phyloP scores from a whole-genome alignment of 805 yeast species.

The Hanseniaspora lachancei region DNA sequence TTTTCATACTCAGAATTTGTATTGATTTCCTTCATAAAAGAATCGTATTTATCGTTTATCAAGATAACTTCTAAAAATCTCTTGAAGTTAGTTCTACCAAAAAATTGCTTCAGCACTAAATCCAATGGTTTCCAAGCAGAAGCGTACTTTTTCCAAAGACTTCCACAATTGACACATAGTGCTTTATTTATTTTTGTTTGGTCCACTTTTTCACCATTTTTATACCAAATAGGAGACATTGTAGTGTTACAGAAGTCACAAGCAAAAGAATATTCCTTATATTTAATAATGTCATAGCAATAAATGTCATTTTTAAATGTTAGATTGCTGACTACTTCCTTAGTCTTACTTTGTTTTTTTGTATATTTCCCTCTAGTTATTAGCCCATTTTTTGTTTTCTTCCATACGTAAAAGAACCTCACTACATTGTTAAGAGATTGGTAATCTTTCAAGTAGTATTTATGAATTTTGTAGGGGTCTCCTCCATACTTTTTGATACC shows the following conservation, averaged over 20 bases:
- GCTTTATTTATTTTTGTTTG: constrained; percentile 31
- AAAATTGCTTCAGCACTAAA: constrained; percentile 42
- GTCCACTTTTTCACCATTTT: constrained; percentile 12
- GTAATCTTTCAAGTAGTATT: constrained; percentile 37
- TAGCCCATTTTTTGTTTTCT: constrained; percentile 65
- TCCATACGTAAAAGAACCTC: constrained; percentile 82
- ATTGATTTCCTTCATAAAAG: background rate
- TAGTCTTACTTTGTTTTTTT: constrained; percentile 32
- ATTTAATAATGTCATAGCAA: constrained; percentile 45
- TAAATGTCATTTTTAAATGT: constrained; percentile 32
- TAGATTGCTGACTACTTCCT: constrained; percentile 9
- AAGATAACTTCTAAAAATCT: constrained; percentile 15
- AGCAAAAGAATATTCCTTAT: constrained; percentile 46
- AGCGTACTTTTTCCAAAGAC: constrained; percentile 83
- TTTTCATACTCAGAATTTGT: background rate
- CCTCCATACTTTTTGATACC: constrained; percentile 64
- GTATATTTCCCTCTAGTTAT: constrained; percentile 70
- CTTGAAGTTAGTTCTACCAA: constrained; percentile 17
- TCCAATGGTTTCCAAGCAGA: constrained; percentile 72
- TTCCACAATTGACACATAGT: constrained; percentile 74
- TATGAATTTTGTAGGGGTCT: constrained; percentile 29
- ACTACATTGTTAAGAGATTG: constrained; percentile 71
- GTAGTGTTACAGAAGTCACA: constrained; percentile 60
- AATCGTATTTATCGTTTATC: constrained; percentile 13
- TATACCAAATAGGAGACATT: constrained; percentile 29